These are phyloP conservation scores for Metarhizium robertsii DNA, from an alignment of 2,329 filamentous ascomycete genomes.

Conservation along the genomic window DNA sequence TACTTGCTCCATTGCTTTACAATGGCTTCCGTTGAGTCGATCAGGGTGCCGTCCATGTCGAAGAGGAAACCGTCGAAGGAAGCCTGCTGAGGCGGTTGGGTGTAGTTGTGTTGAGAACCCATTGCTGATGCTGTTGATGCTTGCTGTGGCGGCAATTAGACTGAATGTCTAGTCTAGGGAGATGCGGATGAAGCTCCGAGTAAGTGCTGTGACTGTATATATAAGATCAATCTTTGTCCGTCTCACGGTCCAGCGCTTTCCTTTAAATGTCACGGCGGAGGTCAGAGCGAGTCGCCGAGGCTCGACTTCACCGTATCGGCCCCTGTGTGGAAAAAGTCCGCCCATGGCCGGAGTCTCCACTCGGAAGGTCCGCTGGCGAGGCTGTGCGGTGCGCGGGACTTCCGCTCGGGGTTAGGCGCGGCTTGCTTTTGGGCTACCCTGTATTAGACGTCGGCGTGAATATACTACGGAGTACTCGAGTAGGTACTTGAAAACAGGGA, in stretches of 20 bases:
- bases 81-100: slow-evolving; percentile 33
- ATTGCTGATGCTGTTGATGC: slow-evolving; percentile 11
- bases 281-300: neutral
- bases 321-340: neutral
- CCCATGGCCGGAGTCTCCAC: slow-evolving; percentile 8
- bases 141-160: too few relatives aligned
- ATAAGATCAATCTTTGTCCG: too few relatives aligned
- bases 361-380: slow-evolving; percentile 18
- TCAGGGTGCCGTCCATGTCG: slow-evolving; percentile 77
- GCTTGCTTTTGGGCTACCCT: neutral
- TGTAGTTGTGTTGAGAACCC: slow-evolving; percentile 28
- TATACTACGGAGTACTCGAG: neutral
- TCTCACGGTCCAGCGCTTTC: too few relatives aligned
- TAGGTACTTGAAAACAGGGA: too few relatives aligned
- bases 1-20: slow-evolving; percentile 68
- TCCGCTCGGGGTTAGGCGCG: slow-evolving; percentile 4
- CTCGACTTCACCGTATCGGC: neutral
- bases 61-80: slow-evolving; percentile 52
- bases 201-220: too few relatives aligned
- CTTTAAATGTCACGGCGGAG: too few relatives aligned
- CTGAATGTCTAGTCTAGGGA: too few relatives aligned
- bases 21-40: slow-evolving; percentile 70
- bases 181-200: too few relatives aligned
- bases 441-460: neutral
- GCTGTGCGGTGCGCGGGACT: slow-evolving; percentile 3